Conservation (phyloP, 257 asterid species). For the Gardenia jasminoides region DNA sequence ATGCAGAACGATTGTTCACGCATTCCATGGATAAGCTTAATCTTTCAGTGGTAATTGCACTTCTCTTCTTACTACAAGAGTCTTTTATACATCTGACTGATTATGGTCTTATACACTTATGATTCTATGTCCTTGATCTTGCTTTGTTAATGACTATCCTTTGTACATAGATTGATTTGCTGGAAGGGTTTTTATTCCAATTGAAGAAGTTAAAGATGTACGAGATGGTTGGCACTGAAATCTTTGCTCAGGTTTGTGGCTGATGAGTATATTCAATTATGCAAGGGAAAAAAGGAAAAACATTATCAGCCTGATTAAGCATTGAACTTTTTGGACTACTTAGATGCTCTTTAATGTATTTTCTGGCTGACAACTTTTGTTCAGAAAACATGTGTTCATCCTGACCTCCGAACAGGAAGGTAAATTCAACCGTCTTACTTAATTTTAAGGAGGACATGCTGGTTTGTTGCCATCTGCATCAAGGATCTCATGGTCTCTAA, state of each 20-base stretch:
- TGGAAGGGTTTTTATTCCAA: constrained; percentile 54
- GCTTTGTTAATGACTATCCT: constrained; percentile 16
- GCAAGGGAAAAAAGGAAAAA: not conserved
- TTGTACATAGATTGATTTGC: constrained; percentile 56
- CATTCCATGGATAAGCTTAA: constrained; percentile 18
- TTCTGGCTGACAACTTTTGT: constrained; percentile 30
- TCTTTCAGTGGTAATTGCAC: constrained; percentile 11
- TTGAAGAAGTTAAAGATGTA: constrained; percentile 60
- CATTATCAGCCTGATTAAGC: constrained; percentile 1
- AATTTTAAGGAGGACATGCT: not conserved
- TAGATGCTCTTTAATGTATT: constrained; percentile 6
- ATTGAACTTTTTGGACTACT: not conserved
- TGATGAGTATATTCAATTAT: constrained; percentile 15
- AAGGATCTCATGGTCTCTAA: constrained; percentile 2
- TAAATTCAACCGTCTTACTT: constrained; percentile 30
- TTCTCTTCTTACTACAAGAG: constrained; percentile 9
- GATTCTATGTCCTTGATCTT: constrained; percentile 10
- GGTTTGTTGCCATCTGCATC: not conserved
- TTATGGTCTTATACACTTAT: not conserved
- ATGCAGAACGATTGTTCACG: constrained; percentile 43
- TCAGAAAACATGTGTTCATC: constrained; percentile 48
- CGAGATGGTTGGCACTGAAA: constrained; percentile 48
- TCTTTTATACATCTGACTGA: not conserved
- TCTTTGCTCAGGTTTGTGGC: constrained; percentile 57
- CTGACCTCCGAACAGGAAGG: constrained; percentile 54